Base-by-base conservation (phyloP, 2,329 filamentous ascomycete species). In the Parafenestella ontariensis region DNA sequence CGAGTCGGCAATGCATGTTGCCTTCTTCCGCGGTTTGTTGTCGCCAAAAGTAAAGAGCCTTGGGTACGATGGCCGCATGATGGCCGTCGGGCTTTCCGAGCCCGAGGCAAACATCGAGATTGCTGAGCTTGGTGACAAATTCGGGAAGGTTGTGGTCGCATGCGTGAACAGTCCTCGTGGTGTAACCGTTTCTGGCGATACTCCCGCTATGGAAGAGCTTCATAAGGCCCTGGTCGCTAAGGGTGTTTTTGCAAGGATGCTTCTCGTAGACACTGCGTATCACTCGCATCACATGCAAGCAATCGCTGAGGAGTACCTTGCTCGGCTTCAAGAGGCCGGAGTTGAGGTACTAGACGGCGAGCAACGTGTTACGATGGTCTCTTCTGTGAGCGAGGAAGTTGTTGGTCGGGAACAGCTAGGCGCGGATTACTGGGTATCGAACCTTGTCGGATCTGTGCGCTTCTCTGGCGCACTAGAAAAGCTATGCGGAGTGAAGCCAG, bases 141-240 rank as follows among this genome's bases (percentile, higher is more conserved):
- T 72, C 65, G 51, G 61, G 1, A 46, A 62, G 23, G 56, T 46
- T 15, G 43, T 44, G 8, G 46, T 70, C 10, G 71, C 71, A 6
- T 72, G 68, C 39, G 54, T 70, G 42, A 83, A 83, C 58, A 75
- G 73, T 24, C 73, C 78, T 0, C 45, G 56, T 0, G 78, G 74
- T 31, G 66, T 81, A 1, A 83, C 81, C 0, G 33, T 82, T 0
- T 81, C 79, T 7, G 81, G 81, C 0, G 76, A 81, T 51, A 51
- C 34, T 0, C 65, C 71, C 48, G 76, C 74, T 1, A 71, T 82
- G 5, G 59, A 71, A 0, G 62, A 73, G 42, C 56, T 75, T 3
- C 41, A 3, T 59, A 73, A 53, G 70, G 67, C 5, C 0, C 55
- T 82, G 0, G 62, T 76, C 1, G 62, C 70, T 3, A 61, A 76